Evolutionary conservation across 306 rosid species (phyloP).

Genomic region (Lagenaria siceraria): DNA sequence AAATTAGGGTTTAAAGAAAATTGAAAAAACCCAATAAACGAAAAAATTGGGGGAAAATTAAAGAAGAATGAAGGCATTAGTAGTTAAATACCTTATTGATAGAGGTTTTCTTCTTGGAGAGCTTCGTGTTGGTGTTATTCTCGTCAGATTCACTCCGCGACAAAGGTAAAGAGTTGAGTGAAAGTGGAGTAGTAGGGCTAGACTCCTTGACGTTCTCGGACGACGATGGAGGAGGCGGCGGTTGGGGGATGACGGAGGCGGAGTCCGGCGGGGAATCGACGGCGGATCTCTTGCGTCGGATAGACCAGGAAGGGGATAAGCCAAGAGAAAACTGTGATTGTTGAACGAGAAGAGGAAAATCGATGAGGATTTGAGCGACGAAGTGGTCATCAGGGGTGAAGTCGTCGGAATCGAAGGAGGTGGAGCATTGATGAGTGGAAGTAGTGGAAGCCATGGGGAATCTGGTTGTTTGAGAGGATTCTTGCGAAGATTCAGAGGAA

Average conservation of each 20-base stretch:
- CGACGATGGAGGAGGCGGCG: not conserved
- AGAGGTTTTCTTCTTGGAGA: constrained; percentile 5
- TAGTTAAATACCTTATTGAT: constrained; percentile 23
- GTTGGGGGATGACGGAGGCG: not conserved
- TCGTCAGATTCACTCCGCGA: constrained; percentile 45
- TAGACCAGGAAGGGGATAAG: constrained; percentile 23
- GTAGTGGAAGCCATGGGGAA: no score
- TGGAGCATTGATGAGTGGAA: not conserved
- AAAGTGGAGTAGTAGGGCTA: constrained; percentile 16
- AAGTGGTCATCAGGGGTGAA: not conserved
- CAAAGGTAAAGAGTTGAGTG: constrained; percentile 49
- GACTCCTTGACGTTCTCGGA: constrained; percentile 5
- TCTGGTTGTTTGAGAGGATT: not conserved
- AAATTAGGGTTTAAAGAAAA: not conserved
- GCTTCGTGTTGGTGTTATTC: constrained; percentile 15
- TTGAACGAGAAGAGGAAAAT: constrained; percentile 3
- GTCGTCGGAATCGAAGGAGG: not conserved
- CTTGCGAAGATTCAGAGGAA: not conserved
- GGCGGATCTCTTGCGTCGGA: constrained; percentile 38
- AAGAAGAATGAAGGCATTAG: not conserved
- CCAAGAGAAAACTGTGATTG: not conserved
- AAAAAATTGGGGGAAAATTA: not conserved
- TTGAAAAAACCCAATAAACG: not conserved
- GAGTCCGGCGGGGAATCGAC: not conserved
- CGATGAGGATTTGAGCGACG: constrained; percentile 13